These are phyloP conservation scores for Cystobasidium pallidum DNA, from an alignment of 1,284 basidiomycete genomes.

Conservation along the genomic window DNA sequence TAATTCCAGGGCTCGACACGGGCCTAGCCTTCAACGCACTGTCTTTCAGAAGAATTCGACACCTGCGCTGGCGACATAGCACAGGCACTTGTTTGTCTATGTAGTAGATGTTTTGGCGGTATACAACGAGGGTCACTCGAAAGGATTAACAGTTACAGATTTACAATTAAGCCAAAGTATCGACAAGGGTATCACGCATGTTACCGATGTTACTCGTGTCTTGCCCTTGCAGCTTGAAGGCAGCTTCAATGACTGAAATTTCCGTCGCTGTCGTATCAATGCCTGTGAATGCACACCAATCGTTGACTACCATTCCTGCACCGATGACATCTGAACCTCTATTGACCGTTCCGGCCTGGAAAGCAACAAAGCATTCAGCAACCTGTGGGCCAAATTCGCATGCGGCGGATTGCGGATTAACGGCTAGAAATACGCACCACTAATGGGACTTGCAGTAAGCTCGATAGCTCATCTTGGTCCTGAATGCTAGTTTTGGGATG, in stretches of 20 bases:
- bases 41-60: too few relatives aligned
- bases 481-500: conserved; percentile 96
- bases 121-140: not conserved
- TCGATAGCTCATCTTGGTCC: conserved; percentile 96
- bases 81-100: not conserved
- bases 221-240: conserved; percentile 67
- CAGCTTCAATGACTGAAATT: conserved; percentile 95
- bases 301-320: conserved; percentile 93
- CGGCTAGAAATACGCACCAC: conserved; percentile 67
- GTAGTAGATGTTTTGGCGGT: not conserved
- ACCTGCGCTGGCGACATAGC: too few relatives aligned
- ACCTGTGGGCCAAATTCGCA: too few relatives aligned
- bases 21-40: too few relatives aligned
- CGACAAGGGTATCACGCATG: conserved; percentile 53
- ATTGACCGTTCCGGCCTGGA: conserved; percentile 95
- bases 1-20: too few relatives aligned
- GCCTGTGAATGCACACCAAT: conserved; percentile 98
- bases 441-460: conserved; percentile 88
- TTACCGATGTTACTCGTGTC: conserved; percentile 49
- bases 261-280: conserved; percentile 97
- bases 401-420: not conserved
- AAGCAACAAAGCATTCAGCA: not conserved
- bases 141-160: not conserved
- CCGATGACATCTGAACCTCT: conserved; percentile 97
- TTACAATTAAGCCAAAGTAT: conserved; percentile 48